These are phyloP conservation scores for Westerdykella ornata DNA, from an alignment of 2,329 filamentous ascomycete genomes.

Conservation along the genomic window DNA sequence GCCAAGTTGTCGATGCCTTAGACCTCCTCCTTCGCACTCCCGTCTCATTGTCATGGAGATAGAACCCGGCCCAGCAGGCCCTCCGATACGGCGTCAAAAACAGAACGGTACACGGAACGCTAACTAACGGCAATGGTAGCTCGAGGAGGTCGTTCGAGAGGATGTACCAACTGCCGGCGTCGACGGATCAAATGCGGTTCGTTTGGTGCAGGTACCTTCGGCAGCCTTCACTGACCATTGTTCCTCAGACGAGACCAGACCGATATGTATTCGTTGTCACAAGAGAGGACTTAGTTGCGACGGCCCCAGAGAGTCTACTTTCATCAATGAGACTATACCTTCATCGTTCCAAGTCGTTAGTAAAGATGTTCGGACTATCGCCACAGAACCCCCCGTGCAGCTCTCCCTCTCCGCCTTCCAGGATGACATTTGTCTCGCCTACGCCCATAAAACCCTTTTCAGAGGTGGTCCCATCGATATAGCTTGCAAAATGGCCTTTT, in stretches of 20 bases:
- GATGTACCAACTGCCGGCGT: constrained; percentile 22
- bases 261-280: constrained; percentile 19
- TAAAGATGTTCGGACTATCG: not conserved
- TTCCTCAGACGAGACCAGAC: constrained; percentile 20
- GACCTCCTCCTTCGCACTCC: not conserved
- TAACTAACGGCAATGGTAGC: constrained; percentile 17
- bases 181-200: constrained; percentile 26
- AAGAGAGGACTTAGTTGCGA: constrained; percentile 20
- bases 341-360: not conserved
- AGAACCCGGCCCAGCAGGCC: not conserved
- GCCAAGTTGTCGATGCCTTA: not conserved
- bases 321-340: constrained; percentile 15
- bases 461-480: constrained; percentile 21
- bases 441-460: constrained; percentile 22
- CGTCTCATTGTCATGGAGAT: not conserved
- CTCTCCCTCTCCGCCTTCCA: constrained; percentile 19
- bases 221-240: constrained; percentile 1
- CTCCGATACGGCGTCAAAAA: not conserved
- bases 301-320: constrained; percentile 20
- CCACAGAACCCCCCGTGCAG: constrained; percentile 1
- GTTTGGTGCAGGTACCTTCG: constrained; percentile 1
- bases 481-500: constrained; percentile 20
- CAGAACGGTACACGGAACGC: not conserved
- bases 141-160: constrained; percentile 25
- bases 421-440: constrained; percentile 22